Evolutionary conservation across 78 protist genomes (phyloP).

Genomic region (Fonticula alba): DNA sequence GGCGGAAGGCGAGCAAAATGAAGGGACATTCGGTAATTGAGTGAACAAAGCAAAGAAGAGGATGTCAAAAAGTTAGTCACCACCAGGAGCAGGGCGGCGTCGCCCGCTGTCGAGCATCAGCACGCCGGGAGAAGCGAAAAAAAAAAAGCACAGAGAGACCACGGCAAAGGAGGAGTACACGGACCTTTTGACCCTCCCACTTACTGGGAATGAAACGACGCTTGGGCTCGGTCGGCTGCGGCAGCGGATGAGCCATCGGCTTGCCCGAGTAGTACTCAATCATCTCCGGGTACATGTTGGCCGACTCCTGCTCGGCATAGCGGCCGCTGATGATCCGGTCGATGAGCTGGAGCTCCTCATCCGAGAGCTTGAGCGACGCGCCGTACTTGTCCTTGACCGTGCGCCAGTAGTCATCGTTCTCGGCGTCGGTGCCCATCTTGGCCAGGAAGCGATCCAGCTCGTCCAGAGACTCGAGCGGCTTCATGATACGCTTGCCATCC

Average conservation of each 20-base stretch:
- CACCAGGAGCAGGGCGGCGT: too few relatives aligned
- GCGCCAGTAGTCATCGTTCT: conserved; percentile 17
- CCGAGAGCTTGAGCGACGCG: conserved; percentile 36
- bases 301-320: not conserved
- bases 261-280: conserved; percentile 8
- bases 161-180: too few relatives aligned
- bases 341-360: conserved; percentile 52
- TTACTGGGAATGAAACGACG: conserved; percentile 50
- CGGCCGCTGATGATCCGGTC: conserved; percentile 9
- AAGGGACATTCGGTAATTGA: too few relatives aligned
- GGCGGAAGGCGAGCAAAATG: too few relatives aligned
- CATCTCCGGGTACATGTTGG: conserved; percentile 12
- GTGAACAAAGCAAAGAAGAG: too few relatives aligned
- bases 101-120: too few relatives aligned
- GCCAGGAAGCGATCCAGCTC: conserved; percentile 46
- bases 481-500: conserved; percentile 40
- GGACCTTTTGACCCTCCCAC: conserved; percentile 40
- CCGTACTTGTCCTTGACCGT: conserved; percentile 56
- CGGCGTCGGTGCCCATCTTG: conserved; percentile 29
- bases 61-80: too few relatives aligned
- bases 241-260: conserved; percentile 31
- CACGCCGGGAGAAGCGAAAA: too few relatives aligned
- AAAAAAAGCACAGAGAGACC: too few relatives aligned
- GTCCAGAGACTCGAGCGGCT: conserved; percentile 29
- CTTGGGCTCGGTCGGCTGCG: conserved; percentile 45